These are phyloP conservation scores for Mycena leptocephala DNA, from an alignment of 768 basidiomycete species.

Conservation along the genomic window DNA sequence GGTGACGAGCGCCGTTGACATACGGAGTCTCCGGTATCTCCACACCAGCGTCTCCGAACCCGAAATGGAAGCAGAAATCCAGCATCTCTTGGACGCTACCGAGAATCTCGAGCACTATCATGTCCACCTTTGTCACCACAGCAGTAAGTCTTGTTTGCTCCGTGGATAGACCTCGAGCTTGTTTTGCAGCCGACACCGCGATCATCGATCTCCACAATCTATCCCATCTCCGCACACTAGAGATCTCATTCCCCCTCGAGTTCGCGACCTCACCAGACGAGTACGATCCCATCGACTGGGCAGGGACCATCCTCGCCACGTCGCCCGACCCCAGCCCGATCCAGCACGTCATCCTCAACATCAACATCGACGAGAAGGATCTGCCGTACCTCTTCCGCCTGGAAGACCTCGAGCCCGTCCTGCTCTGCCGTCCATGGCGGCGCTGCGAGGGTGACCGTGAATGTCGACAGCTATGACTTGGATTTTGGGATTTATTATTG, in stretches of 20 bases:
- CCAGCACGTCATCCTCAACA: slow-evolving; percentile 20
- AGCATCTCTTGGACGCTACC: slow-evolving; percentile 11
- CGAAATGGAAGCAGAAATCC: slow-evolving; percentile 9
- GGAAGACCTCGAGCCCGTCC: slow-evolving; percentile 1
- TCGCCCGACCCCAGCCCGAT: neutral
- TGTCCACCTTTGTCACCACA: slow-evolving; percentile 7
- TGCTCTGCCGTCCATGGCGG: slow-evolving; percentile 1
- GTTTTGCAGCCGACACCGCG: neutral
- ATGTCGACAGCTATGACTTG: slow-evolving; percentile 5
- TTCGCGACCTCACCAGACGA: slow-evolving; percentile 4
- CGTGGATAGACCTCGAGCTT: neutral
- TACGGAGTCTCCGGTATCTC: neutral
- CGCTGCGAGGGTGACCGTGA: slow-evolving; percentile 11
- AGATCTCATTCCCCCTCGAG: slow-evolving; percentile 7
- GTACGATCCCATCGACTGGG: slow-evolving; percentile 23
- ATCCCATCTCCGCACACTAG: slow-evolving; percentile 14
- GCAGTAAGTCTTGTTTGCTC: neutral
- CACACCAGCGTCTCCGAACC: neutral
- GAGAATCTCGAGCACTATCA: slow-evolving; percentile 2
- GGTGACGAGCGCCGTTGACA: slow-evolving; percentile 3
- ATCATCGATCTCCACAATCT: slow-evolving; percentile 14
- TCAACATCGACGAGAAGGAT: slow-evolving; percentile 23
- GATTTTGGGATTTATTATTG: slow-evolving; percentile 15
- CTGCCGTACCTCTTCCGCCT: slow-evolving; percentile 9
- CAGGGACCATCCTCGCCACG: neutral